Percentiles rank a stretch among this genome's conserved stretches.
phyloP scores from a whole-genome alignment of 2,329 filamentous ascomycete species.

The Fusarium xyrophilum region DNA sequence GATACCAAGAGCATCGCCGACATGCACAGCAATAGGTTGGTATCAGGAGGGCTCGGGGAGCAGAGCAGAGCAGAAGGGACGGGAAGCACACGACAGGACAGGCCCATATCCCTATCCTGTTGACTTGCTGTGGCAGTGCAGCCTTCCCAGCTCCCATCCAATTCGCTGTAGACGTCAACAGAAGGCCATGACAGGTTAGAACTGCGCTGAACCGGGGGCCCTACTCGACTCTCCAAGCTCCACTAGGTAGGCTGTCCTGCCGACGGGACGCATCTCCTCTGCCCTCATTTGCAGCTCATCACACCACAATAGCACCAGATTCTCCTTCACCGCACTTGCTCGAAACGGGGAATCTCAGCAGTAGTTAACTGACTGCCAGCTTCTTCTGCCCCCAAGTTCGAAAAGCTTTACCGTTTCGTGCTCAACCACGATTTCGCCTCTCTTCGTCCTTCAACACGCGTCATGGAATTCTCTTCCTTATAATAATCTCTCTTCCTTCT shows the following conservation, averaged over 20 bases:
- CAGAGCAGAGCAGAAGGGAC: neutral
- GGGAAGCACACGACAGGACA: slow-evolving; percentile 18
- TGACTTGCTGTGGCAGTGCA: slow-evolving; percentile 33
- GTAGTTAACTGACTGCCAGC: neutral
- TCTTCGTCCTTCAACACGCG: slow-evolving; percentile 25
- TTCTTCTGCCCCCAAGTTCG: slow-evolving; percentile 10
- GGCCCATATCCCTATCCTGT: slow-evolving; percentile 23
- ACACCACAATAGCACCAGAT: slow-evolving; percentile 29
- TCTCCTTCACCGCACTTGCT: slow-evolving; percentile 33
- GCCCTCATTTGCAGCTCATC: slow-evolving; percentile 32
- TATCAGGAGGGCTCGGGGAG: slow-evolving; percentile 1
- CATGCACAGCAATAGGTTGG: neutral
- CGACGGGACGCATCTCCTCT: slow-evolving; percentile 24
- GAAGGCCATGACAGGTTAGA: neutral
- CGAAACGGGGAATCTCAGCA: slow-evolving; percentile 2
- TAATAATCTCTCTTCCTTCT: slow-evolving; percentile 27
- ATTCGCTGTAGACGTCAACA: neutral
- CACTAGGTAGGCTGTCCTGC: slow-evolving; percentile 25
- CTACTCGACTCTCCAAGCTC: slow-evolving; percentile 2
- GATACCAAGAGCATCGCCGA: neutral
- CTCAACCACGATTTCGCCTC: slow-evolving; percentile 40
- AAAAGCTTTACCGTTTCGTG: slow-evolving; percentile 20
- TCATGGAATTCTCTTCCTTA: slow-evolving; percentile 30
- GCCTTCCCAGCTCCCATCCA: slow-evolving; percentile 1
- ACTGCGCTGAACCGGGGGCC: neutral